Evolutionary conservation across 176 grass and related monocot genomes (phyloP).

Genomic region (Chrysopogon serrulatus): DNA sequence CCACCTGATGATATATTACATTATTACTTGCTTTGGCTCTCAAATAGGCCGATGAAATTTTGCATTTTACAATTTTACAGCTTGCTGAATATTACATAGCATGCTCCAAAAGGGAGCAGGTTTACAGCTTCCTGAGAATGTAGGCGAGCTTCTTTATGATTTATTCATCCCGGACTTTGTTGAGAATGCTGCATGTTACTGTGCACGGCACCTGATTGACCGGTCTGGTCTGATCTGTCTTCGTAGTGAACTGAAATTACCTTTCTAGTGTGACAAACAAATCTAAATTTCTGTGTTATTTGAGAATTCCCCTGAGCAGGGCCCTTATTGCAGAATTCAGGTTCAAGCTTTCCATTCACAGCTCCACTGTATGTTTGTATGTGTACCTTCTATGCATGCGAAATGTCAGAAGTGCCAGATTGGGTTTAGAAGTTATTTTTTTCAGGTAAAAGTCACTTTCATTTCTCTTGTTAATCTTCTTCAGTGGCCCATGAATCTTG

Average conservation of each 20-base stretch:
- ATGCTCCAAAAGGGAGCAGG: no score
- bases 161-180: no score
- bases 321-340: not conserved
- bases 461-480: not conserved
- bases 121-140: no score
- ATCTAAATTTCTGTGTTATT: not conserved
- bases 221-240: not conserved
- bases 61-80: no score
- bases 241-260: not conserved
- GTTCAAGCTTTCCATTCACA: not conserved
- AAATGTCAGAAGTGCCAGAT: not conserved
- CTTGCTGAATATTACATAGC: no score
- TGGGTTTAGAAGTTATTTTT: not conserved
- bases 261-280: not conserved
- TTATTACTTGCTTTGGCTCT: no score
- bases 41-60: no score
- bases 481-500: not conserved
- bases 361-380: not conserved
- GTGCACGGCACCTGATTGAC: not conserved
- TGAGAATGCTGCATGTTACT: not conserved
- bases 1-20: no score
- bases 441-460: not conserved
- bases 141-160: no score
- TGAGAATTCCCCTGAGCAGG: not conserved
- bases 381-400: not conserved